Evolutionary conservation across 2,329 filamentous ascomycete genomes (phyloP).

Genomic region (Corynespora cassiicola): DNA sequence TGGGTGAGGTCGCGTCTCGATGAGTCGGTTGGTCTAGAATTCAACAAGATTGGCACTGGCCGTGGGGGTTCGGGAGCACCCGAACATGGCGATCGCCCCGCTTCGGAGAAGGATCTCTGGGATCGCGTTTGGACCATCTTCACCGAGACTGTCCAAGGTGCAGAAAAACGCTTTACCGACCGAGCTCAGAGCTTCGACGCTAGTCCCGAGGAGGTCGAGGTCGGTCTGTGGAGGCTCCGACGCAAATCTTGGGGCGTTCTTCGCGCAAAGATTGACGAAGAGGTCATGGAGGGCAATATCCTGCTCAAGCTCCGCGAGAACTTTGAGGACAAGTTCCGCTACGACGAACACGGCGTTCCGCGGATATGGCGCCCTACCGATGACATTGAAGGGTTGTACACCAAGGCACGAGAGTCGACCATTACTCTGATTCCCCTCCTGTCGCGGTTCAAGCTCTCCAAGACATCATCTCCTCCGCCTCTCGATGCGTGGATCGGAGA

Average conservation of each 20-base stretch:
- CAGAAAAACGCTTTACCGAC: constrained; percentile 84
- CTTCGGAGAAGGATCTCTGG: constrained; percentile 86
- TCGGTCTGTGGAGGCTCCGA: constrained; percentile 89
- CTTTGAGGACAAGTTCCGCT: constrained; percentile 99
- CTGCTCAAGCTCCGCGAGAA: constrained; percentile 95
- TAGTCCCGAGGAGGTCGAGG: constrained; percentile 85
- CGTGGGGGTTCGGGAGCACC: constrained; percentile 82
- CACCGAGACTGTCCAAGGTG: constrained; percentile 79
- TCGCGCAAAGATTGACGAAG: constrained; percentile 89
- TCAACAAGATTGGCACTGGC: constrained; percentile 93
- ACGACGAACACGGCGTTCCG: constrained; percentile 92
- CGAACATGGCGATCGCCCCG: constrained; percentile 74
- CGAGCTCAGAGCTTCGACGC: constrained; percentile 94
- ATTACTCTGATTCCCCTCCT: constrained; percentile 89
- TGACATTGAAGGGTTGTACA: constrained; percentile 96
- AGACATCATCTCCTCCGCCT: constrained; percentile 79
- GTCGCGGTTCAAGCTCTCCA: constrained; percentile 78
- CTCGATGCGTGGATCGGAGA: constrained; percentile 83
- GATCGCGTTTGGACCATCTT: constrained; percentile 94
- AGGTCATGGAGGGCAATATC: constrained; percentile 97
- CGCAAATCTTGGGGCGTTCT: constrained; percentile 95
- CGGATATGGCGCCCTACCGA: constrained; percentile 96
- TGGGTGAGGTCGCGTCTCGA: constrained; percentile 89
- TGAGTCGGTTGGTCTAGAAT: constrained; percentile 89
- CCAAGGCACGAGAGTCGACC: constrained; percentile 88